These are phyloP conservation scores for Rhizomucor pusillus DNA, from an alignment of 371 early-diverging fungal genomes.

Conservation along the genomic window DNA sequence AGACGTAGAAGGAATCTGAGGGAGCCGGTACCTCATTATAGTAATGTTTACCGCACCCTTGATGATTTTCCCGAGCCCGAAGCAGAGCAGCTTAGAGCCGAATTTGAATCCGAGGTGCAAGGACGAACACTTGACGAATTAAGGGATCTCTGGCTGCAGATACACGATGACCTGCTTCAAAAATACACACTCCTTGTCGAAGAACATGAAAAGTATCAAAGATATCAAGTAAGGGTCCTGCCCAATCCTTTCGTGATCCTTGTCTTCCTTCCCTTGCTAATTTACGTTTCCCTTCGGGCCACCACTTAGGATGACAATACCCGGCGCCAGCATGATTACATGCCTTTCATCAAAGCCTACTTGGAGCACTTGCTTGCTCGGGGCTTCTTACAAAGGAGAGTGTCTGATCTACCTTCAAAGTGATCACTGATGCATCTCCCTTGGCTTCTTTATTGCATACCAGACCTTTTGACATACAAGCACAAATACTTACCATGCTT, in stretches of 20 bases:
- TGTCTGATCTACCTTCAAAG: constrained; percentile 7
- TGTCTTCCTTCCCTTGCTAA: no score
- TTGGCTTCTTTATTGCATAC: neutral
- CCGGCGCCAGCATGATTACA: constrained; percentile 25
- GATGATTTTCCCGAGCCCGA: constrained; percentile 19
- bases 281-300: no score
- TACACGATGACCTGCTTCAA: constrained; percentile 21
- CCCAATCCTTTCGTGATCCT: no score
- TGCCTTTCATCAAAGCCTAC: constrained; percentile 23
- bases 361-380: constrained; percentile 13
- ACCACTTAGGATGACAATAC: constrained; percentile 16
- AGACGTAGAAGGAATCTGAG: neutral
- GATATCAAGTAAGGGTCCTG: constrained; percentile 20
- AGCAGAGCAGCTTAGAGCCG: constrained; percentile 6
- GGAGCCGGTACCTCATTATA: neutral
- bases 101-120: constrained; percentile 5
- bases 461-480: neutral
- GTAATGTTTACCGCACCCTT: constrained; percentile 6
- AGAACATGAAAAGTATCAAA: constrained; percentile 21
- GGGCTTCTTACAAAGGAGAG: constrained; percentile 19
- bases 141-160: constrained; percentile 23
- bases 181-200: constrained; percentile 14
- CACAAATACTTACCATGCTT: neutral
- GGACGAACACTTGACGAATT: constrained; percentile 12
- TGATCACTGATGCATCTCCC: neutral